Evolutionary conservation across 345 rosid genomes (phyloP).

Genomic region (Firmiana major): DNA sequence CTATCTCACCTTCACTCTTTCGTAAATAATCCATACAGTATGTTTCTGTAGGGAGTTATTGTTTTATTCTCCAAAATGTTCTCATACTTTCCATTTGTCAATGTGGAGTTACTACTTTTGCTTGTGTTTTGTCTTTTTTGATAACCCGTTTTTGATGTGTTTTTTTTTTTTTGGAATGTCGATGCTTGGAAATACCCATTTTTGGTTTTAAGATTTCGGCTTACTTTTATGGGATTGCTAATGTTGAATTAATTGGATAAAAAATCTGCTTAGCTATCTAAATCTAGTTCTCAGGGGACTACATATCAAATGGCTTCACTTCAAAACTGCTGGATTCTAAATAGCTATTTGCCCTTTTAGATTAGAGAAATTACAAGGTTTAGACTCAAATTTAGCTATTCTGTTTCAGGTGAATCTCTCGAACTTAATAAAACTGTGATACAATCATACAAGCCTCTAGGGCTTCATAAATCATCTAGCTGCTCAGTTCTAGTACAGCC

Average conservation of each 20-base stretch:
- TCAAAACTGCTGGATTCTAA: no score
- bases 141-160: background rate
- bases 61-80: background rate
- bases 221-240: background rate
- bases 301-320: no score
- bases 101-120: background rate
- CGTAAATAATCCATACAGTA: background rate
- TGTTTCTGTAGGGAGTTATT: background rate
- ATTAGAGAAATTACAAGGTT: no score
- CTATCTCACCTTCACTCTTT: background rate
- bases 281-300: background rate
- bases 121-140: background rate
- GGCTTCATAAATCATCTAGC: no score
- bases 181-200: background rate
- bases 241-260: background rate
- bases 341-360: no score
- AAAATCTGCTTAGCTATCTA: background rate
- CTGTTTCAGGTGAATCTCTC: no score
- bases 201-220: background rate
- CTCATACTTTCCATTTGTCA: background rate
- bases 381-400: no score
- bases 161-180: background rate
- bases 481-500: no score
- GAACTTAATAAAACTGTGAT: no score
- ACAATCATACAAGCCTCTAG: no score